Percentiles rank a stretch among this genome's conserved stretches.
Evolutionary conservation across 805 yeast species (phyloP).

Genomic region (Starmerella tilneyi): DNA sequence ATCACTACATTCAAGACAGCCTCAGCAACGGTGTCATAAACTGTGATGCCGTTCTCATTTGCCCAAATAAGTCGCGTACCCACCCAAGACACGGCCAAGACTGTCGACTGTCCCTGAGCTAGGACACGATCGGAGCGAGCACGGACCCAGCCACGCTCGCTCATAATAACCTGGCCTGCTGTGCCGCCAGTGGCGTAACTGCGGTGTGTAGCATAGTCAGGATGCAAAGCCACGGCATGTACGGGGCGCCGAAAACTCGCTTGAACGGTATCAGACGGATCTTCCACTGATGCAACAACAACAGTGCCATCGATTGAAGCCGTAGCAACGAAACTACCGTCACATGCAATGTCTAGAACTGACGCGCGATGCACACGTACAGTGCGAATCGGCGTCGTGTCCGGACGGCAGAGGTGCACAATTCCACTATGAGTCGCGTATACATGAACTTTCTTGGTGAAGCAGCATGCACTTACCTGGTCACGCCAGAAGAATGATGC

Average conservation of each 20-base stretch:
- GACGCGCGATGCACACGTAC: constrained; percentile 81
- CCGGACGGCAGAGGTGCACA: constrained; percentile 54
- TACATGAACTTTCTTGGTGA: constrained; percentile 51
- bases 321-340: constrained; percentile 67
- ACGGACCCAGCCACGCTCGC: constrained; percentile 81
- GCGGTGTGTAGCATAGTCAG: constrained; percentile 49
- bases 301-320: constrained; percentile 93
- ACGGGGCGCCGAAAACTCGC: constrained; percentile 81
- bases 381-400: constrained; percentile 54
- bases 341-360: constrained; percentile 53
- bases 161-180: constrained; percentile 66
- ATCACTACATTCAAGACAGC: constrained; percentile 43
- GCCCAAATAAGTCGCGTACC: constrained; percentile 71
- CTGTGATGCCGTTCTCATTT: constrained; percentile 66
- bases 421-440: constrained; percentile 89
- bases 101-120: constrained; percentile 37
- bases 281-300: constrained; percentile 59
- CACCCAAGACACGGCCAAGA: constrained; percentile 50
- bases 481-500: constrained; percentile 60
- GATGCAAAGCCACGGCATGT: constrained; percentile 74
- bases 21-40: constrained; percentile 49
- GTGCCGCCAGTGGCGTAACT: constrained; percentile 82
- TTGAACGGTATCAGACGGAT: constrained; percentile 55
- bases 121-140: constrained; percentile 59
- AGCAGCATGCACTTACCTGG: constrained; percentile 60